Evolutionary conservation across 768 basidiomycete species (phyloP).

Genomic region (Mycena rosella): DNA sequence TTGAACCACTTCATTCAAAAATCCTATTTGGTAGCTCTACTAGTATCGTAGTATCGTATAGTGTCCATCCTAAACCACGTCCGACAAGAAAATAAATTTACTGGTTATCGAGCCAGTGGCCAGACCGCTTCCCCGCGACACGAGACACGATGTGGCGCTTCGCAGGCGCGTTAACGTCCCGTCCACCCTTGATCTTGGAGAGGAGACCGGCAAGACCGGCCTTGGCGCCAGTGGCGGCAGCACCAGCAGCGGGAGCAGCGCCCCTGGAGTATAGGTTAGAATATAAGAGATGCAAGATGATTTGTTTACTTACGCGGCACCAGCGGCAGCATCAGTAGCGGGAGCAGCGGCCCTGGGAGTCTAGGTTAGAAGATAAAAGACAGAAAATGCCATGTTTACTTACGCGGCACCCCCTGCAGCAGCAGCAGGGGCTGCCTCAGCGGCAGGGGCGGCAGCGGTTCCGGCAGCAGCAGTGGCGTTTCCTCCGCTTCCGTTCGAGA

Average conservation of each 20-base stretch:
- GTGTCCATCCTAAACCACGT: neutral
- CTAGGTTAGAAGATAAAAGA: neutral
- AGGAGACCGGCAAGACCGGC: conserved; percentile 22
- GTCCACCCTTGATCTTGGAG: conserved; percentile 1
- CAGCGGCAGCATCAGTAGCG: neutral
- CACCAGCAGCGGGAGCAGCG: neutral
- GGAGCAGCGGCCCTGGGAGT: neutral
- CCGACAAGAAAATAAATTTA: conserved; percentile 8
- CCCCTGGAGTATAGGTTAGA: neutral
- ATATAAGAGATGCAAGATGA: no score
- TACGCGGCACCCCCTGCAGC: no score
- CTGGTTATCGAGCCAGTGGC: conserved; percentile 35
- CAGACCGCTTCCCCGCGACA: conserved; percentile 34
- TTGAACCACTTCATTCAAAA: conserved; percentile 32
- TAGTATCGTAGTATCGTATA: no score
- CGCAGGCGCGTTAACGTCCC: conserved; percentile 5
- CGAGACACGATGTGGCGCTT: conserved; percentile 34
- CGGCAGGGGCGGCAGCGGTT: neutral
- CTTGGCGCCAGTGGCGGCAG: neutral
- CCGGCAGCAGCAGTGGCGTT: neutral
- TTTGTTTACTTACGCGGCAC: no score
- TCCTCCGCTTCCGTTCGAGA: conserved; percentile 2
- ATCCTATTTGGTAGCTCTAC: no score
- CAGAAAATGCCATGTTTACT: neutral
- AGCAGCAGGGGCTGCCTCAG: conserved; percentile 1